Evolutionary conservation across 2,329 filamentous ascomycete genomes (phyloP).

Genomic region (Stemphylium vesicarium): DNA sequence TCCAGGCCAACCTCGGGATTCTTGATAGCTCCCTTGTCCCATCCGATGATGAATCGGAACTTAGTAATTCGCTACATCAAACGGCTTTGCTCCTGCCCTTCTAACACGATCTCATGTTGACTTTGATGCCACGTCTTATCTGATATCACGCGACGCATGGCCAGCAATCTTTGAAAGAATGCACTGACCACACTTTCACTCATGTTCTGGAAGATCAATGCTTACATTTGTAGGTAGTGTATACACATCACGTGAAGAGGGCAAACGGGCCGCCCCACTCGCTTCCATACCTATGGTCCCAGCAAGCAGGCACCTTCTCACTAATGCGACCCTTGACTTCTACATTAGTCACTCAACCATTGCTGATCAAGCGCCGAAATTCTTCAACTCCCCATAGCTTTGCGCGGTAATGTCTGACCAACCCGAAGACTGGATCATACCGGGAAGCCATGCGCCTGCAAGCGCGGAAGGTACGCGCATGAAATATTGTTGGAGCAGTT

Average conservation of each 20-base stretch:
- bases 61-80: too few relatives aligned
- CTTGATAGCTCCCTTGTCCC: too few relatives aligned
- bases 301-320: background rate
- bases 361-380: background rate
- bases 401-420: conserved; percentile 2
- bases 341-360: background rate
- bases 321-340: background rate
- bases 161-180: too few relatives aligned
- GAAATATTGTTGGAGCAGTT: background rate
- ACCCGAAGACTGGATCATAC: background rate
- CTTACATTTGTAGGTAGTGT: background rate
- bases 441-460: background rate
- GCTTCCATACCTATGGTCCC: background rate
- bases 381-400: background rate
- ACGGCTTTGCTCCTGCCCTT: too few relatives aligned
- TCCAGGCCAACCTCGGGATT: too few relatives aligned
- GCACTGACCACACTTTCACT: background rate
- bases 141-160: too few relatives aligned
- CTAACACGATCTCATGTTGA: too few relatives aligned
- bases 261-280: conserved; percentile 15
- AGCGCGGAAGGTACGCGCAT: conserved; percentile 5
- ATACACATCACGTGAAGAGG: conserved; percentile 5
- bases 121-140: too few relatives aligned
- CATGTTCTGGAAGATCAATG: background rate
- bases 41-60: too few relatives aligned